A percentile compares a stretch with the other conserved stretches of the same genome.
Evolutionary conservation across 2,329 filamentous ascomycete species (phyloP).

Genomic region (Aspergillus tanneri): DNA sequence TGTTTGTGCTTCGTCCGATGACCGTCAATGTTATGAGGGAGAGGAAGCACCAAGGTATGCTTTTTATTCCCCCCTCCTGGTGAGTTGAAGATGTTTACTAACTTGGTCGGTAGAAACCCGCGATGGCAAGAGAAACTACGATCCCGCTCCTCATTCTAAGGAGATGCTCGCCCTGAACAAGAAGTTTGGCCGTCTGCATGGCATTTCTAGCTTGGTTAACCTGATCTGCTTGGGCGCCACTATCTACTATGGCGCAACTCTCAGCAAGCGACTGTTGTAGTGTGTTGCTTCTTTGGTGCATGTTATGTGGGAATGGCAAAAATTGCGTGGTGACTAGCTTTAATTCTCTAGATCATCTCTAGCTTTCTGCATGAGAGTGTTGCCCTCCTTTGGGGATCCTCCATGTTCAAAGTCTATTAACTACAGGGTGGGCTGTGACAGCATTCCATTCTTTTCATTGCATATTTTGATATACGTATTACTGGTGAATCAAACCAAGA

Average conservation of each 20-base stretch:
- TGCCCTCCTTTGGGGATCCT: no score
- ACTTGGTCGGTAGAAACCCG: slow-evolving; percentile 61
- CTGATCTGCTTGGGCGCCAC: slow-evolving; percentile 67
- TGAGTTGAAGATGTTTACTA: neutral
- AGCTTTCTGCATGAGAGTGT: no score
- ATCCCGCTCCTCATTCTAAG: slow-evolving; percentile 73
- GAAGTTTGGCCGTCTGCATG: slow-evolving; percentile 75
- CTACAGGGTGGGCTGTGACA: no score
- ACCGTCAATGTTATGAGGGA: slow-evolving; percentile 73
- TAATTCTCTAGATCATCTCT: no score
- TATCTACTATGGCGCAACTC: slow-evolving; percentile 72
- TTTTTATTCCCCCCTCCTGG: neutral
- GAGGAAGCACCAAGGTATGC: slow-evolving; percentile 74
- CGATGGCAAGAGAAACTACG: slow-evolving; percentile 85
- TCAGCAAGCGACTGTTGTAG: slow-evolving; percentile 53
- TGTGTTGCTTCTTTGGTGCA: neutral
- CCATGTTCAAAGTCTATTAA: no score
- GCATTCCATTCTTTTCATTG: no score
- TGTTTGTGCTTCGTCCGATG: slow-evolving; percentile 68
- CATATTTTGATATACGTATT: no score
- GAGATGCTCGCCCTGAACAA: slow-evolving; percentile 82
- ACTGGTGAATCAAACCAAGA: no score
- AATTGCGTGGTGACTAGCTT: no score
- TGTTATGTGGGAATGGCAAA: no score
- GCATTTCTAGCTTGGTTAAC: slow-evolving; percentile 77